Base-by-base conservation (phyloP, 495 filamentous ascomycete species). In the Aspergillus taichungensis region DNA sequence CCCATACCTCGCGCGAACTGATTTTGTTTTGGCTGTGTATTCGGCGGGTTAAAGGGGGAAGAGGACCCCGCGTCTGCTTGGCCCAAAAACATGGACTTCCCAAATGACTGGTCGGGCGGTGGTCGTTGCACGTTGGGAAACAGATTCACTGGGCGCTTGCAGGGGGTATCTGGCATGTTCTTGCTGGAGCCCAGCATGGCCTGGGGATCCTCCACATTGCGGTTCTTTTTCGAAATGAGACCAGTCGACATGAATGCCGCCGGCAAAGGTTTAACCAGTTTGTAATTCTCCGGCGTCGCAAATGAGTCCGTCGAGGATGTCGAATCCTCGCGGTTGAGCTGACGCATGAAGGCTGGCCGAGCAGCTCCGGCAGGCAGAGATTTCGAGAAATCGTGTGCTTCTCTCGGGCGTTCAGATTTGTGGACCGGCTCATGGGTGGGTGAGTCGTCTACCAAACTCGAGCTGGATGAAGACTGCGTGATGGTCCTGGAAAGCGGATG, bases 221-320 rank as follows among this genome's bases (percentile, higher is more conserved):
- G 83, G 59, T 69, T 87, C 73, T 55, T 79, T 68, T 97, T 97
- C 5, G 92, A 95, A 30, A 97, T 84, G 36, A 98, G 67, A 28
- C 92, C 92, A 5, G 92, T 96, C 0, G 92, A 96, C 74, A 85
- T 85, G 64, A 96, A 96, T 8, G 88, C 91, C 13, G 83, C 82
- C 30, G 87, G 85, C 7, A 85, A 69, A 30, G 91, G 91, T 60
- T 84, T 94, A 9, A 83, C 86, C 6, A 80, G 72, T 60, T 87
- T 90, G 57, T 85, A 95, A 44, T 82, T 85, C 43, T 87, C 78
- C 0, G 91, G 91, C 0, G 91, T 97, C 29, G 83, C 82, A 46
- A 89, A 81, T 8, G 80, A 75, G 10, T 75, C 74, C 0, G 69
- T 61, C 0, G 67, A 63, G 3, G 69, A 69, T 9, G 50, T 62